Conservation (phyloP, 2,329 filamentous ascomycete genomes). For the Aureobasidium melanogenum region DNA sequence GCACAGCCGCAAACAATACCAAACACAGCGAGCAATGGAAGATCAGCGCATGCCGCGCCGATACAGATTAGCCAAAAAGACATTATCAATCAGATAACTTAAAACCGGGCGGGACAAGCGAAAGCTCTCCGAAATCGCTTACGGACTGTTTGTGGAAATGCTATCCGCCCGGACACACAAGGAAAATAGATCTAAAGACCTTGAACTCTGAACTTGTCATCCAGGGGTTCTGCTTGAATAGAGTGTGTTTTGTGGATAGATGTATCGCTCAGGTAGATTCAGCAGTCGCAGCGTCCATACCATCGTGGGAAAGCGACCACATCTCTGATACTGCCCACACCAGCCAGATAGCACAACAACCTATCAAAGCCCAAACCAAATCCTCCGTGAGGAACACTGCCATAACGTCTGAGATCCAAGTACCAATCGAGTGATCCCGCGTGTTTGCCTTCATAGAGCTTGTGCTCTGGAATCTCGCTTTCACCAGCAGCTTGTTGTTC, state of each 20-base stretch:
- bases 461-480: conserved; percentile 13
- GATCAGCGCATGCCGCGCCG: neutral
- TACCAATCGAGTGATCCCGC: conserved; percentile 63
- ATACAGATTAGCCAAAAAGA: neutral
- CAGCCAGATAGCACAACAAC: conserved; percentile 72
- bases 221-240: neutral
- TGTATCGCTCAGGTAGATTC: neutral
- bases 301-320: conserved; percentile 78
- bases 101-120: neutral
- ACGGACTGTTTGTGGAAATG: neutral
- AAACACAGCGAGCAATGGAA: neutral
- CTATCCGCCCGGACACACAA: neutral
- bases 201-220: neutral
- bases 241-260: neutral
- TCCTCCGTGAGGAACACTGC: conserved; percentile 83
- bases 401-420: conserved; percentile 76
- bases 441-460: conserved; percentile 5
- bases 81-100: conserved; percentile 12
- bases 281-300: conserved; percentile 46
- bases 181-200: neutral
- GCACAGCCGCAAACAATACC: neutral
- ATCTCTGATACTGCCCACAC: conserved; percentile 74
- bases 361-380: conserved; percentile 89
- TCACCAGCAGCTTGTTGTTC: neutral
- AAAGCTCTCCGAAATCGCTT: conserved; percentile 10